Percentiles rank a stretch among this genome's conserved stretches.
Evolutionary conservation across 176 grass and related monocot species (phyloP).

Genomic region (Alloteropsis semialata): DNA sequence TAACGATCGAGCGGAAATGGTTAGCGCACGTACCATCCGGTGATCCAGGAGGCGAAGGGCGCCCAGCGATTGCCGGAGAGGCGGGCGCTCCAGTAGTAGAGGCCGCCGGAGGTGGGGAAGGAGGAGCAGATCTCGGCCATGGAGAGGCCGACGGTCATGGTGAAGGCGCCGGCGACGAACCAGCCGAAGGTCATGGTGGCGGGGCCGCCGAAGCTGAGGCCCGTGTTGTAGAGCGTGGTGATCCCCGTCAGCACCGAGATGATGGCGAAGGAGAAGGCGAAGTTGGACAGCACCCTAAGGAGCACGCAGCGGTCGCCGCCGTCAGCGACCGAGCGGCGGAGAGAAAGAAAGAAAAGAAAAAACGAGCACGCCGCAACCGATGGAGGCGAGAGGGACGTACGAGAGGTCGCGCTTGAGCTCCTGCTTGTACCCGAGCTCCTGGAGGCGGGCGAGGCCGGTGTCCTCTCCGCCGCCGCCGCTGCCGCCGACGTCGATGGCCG

Average conservation of each 20-base stretch:
- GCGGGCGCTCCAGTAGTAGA: slow-evolving; percentile 94
- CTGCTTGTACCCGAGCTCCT: slow-evolving; percentile 88
- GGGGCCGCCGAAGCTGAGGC: slow-evolving; percentile 73
- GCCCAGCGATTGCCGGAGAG: slow-evolving; percentile 74
- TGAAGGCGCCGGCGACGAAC: slow-evolving; percentile 82
- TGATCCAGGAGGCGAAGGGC: slow-evolving; percentile 86
- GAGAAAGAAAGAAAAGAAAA: background rate
- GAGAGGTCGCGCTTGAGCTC: slow-evolving; percentile 94
- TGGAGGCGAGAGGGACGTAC: slow-evolving; percentile 13
- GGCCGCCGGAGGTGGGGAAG: slow-evolving; percentile 83
- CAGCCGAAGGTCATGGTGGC: slow-evolving; percentile 79
- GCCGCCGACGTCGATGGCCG: slow-evolving; percentile 4
- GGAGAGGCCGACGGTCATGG: slow-evolving; percentile 64
- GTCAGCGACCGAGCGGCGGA: background rate
- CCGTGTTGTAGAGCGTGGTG: slow-evolving; percentile 85
- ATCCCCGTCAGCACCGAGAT: slow-evolving; percentile 92
- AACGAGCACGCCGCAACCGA: accelerated
- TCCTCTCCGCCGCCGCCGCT: slow-evolving; percentile 25
- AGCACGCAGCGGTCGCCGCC: background rate
- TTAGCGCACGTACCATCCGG: slow-evolving; percentile 60
- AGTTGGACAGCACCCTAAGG: slow-evolving; percentile 72
- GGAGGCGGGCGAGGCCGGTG: slow-evolving; percentile 62
- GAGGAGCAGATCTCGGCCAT: slow-evolving; percentile 99
- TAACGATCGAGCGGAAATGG: background rate
- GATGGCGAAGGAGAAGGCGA: slow-evolving; percentile 94